Conservation (phyloP, 768 basidiomycete genomes). For the Pleurotus salmoneostramineus region DNA sequence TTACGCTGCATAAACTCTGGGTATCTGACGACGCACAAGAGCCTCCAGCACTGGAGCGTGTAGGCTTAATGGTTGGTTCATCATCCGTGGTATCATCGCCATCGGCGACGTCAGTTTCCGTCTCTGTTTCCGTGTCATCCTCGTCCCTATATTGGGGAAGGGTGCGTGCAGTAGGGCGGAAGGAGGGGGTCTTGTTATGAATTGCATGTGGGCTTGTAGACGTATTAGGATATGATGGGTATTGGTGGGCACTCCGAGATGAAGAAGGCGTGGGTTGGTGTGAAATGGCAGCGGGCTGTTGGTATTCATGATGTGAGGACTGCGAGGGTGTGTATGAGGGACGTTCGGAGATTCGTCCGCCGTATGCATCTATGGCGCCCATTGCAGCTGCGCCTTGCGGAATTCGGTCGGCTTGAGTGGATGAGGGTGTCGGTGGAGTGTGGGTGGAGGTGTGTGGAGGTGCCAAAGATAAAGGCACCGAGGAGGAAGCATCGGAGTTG, state of each 20-base stretch:
- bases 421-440: conserved; percentile 16
- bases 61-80: conserved; percentile 74
- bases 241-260: conserved; percentile 3
- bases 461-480: conserved; percentile 11
- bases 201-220: not conserved
- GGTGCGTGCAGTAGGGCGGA: not conserved
- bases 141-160: conserved; percentile 1
- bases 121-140: conserved; percentile 31
- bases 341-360: conserved; percentile 32
- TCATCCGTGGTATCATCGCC: conserved; percentile 68
- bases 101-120: conserved; percentile 46
- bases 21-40: conserved; percentile 9
- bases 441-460: conserved; percentile 17
- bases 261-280: not conserved
- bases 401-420: not conserved
- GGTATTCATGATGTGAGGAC: conserved; percentile 10
- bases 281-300: not conserved
- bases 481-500: conserved; percentile 24
- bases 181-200: not conserved
- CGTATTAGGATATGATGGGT: not conserved
- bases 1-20: conserved; percentile 18
- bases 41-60: conserved; percentile 20
- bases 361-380: conserved; percentile 52
- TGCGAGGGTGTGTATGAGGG: conserved; percentile 9
- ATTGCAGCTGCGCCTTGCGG: conserved; percentile 31